A percentile compares a stretch with the other conserved stretches of the same genome.
phyloP scores from a whole-genome alignment of 2,329 filamentous ascomycete genomes.

The Epichloe uncinata region DNA sequence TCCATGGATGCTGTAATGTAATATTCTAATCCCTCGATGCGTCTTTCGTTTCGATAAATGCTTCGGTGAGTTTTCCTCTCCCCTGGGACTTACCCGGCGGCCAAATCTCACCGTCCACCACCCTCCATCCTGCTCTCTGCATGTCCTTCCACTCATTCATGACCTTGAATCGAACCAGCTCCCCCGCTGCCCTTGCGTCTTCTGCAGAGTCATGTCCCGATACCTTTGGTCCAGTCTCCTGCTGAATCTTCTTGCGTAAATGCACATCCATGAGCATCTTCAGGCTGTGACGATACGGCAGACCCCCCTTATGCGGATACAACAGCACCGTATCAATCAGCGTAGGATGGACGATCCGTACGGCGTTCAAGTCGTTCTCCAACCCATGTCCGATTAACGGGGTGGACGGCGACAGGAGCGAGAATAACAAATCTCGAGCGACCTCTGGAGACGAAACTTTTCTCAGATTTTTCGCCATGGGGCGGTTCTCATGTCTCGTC shows the following conservation, averaged over 20 bases:
- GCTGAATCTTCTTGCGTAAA: slow-evolving; percentile 68
- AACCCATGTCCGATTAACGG: slow-evolving; percentile 86
- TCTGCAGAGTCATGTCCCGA: slow-evolving; percentile 83
- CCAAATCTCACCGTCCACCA: slow-evolving; percentile 36
- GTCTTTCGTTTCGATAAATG: slow-evolving; percentile 21
- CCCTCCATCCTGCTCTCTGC: slow-evolving; percentile 52
- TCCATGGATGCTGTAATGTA: slow-evolving; percentile 1
- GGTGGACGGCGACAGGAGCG: slow-evolving; percentile 59
- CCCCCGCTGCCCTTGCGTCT: slow-evolving; percentile 79
- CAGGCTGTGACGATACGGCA: slow-evolving; percentile 69
- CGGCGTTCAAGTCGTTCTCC: slow-evolving; percentile 85
- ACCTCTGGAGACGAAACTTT: slow-evolving; percentile 63
- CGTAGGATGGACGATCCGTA: slow-evolving; percentile 71
- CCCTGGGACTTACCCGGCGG: slow-evolving; percentile 19
- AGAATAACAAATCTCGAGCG: slow-evolving; percentile 67
- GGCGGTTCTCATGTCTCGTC: slow-evolving; percentile 12
- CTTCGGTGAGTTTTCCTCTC: slow-evolving; percentile 20
- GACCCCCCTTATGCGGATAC: slow-evolving; percentile 60
- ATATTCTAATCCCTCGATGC: neutral
- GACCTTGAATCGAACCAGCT: slow-evolving; percentile 63
- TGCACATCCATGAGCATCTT: slow-evolving; percentile 57
- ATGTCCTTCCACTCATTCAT: slow-evolving; percentile 56
- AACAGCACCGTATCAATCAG: slow-evolving; percentile 78
- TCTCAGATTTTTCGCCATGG: slow-evolving; percentile 33
- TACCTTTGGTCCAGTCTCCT: slow-evolving; percentile 35